Conservation (phyloP, 306 rosid species). For the Dalbergia cochinchinensis region DNA sequence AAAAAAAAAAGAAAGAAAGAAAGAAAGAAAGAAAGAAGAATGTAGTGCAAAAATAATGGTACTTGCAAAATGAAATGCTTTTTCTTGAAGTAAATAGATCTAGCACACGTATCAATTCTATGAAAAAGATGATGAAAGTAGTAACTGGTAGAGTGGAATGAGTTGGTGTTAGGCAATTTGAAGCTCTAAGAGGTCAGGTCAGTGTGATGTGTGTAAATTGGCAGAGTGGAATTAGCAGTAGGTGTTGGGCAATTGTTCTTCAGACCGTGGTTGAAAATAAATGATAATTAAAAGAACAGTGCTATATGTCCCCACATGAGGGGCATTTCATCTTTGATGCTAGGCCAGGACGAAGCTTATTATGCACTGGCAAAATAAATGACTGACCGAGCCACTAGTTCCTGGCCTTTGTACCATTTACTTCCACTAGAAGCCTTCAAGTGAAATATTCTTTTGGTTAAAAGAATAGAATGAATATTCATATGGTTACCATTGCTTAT, state of each 20-base stretch:
- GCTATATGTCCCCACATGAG: neutral
- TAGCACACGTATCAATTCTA: no score
- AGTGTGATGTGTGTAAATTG: neutral
- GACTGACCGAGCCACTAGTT: neutral
- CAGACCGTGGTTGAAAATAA: neutral
- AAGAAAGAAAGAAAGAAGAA: no score
- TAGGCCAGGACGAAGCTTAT: neutral
- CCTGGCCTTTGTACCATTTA: neutral
- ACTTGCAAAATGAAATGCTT: no score
- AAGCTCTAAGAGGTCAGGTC: neutral
- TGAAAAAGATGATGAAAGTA: no score
- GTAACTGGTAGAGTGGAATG: no score
- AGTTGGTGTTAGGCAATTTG: neutral
- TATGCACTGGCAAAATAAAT: neutral
- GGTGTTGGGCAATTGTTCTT: neutral
- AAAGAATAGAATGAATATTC: neutral
- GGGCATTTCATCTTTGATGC: neutral
- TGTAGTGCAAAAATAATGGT: no score
- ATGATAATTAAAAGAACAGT: neutral
- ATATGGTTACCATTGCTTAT: conserved; percentile 27
- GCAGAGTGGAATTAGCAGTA: conserved; percentile 7
- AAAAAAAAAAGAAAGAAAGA: no score
- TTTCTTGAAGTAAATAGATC: no score
- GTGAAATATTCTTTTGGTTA: conserved; percentile 18
- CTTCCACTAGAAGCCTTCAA: neutral